Base-by-base conservation (phyloP, 1,139 yeast species). In the Martiniozyma asiatica region DNA sequence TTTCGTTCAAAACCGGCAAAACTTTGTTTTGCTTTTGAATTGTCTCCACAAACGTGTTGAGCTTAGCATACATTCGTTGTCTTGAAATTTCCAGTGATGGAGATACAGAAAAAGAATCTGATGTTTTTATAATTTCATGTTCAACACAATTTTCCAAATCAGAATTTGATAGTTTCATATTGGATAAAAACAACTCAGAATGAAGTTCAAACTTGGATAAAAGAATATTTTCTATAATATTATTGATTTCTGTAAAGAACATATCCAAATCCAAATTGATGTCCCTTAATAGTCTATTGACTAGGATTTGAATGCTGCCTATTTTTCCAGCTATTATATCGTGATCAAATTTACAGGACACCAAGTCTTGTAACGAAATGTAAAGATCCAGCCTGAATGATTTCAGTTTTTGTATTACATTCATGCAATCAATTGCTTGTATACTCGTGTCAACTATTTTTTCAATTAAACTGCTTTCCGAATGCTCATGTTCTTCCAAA, bases 261-360 rank as follows among this genome's bases (percentile, higher is more conserved):
- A 20, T 14, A 2, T 15, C 20, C 8, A 17, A 5, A 11, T 28
- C 21, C 3, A 21, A 26, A 14, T 29, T 25, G n/a, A 29, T 16
- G 2, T 28, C 32, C 5, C 22, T 19, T 11, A 30, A 14, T 24
- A 30, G 14, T 12, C 52, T 52, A 33, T 62, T 59, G 8, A 73
- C 56, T 16, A 61, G 48, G 2, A 42, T 42, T 35, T 72, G 77
- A 6, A 75, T 48, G 1, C 39, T 27, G 0, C 35, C 34, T 2
- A 73, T 41, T 2, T 44, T 24, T 0, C 26, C 10, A 1, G 36
- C 24, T 20, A 65, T 45, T 4, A 18, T 26, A 10, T 11, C 24
- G 14, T 14, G 13, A 6, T 44, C 41, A 38, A 51, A 73, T 0
- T 41, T 50, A 45, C 58, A 55, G 2, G 32, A 32, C 25, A 42